These are phyloP conservation scores for Botrytis fabae DNA, from an alignment of 2,329 filamentous ascomycete species.

Conservation along the genomic window DNA sequence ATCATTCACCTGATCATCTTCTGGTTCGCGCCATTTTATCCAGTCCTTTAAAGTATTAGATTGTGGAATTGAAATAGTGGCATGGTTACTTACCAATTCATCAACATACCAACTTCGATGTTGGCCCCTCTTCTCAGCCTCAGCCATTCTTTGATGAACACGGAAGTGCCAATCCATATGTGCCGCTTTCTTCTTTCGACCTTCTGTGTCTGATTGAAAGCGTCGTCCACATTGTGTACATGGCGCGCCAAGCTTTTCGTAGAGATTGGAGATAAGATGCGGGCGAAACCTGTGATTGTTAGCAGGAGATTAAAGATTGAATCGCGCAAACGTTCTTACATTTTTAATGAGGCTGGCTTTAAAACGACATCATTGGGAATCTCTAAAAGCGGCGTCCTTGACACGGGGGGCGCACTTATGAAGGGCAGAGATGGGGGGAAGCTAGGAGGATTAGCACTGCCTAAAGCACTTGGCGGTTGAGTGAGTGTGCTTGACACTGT, in stretches of 20 bases:
- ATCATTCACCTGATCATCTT: conserved; percentile 60
- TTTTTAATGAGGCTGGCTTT: conserved; percentile 69
- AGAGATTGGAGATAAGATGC: conserved; percentile 70
- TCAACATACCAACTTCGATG: conserved; percentile 95
- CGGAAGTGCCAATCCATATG: conserved; percentile 99
- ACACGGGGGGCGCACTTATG: conserved; percentile 30
- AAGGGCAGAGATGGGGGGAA: conserved; percentile 40
- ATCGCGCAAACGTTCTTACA: conserved; percentile 52
- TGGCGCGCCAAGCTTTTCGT: conserved; percentile 79
- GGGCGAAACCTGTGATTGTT: conserved; percentile 62
- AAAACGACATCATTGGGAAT: conserved; percentile 55
- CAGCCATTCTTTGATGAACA: conserved; percentile 83
- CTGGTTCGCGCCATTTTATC: conserved; percentile 79
- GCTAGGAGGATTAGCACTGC: conserved; percentile 45
- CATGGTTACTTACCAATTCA: conserved; percentile 63
- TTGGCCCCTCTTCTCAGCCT: conserved; percentile 81
- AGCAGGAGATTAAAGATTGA: conserved; percentile 22
- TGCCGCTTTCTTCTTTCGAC: conserved; percentile 80
- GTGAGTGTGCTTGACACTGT: conserved; percentile 43
- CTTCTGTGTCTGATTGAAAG: conserved; percentile 75
- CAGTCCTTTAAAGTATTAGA: conserved; percentile 65
- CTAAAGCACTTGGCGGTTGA: conserved; percentile 44
- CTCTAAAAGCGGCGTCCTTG: conserved; percentile 34
- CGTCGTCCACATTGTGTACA: conserved; percentile 90
- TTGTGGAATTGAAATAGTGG: background rate